phyloP scores from a whole-genome alignment of 179 eudicot genomes.

The Beta corolliflora region DNA sequence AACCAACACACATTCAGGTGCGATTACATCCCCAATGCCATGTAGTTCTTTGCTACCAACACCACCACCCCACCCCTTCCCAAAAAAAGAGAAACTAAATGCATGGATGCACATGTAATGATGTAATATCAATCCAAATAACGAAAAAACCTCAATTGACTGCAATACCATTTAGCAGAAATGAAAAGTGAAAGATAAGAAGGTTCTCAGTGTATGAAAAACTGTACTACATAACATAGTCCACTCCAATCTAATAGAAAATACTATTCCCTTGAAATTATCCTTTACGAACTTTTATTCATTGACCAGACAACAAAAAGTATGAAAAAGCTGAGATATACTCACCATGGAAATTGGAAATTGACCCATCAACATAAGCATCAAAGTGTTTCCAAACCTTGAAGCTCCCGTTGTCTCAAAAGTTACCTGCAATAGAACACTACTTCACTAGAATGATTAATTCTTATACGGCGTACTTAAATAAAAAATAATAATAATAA shows the following conservation, averaged over 20 bases:
- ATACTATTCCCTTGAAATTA: background rate
- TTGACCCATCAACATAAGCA: conserved; percentile 45
- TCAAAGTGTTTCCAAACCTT: conserved; percentile 85
- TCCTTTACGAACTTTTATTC: background rate
- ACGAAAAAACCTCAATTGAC: no score
- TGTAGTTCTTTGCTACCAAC: no score
- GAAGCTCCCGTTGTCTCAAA: conserved; percentile 70
- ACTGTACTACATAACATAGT: background rate
- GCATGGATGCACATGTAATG: no score
- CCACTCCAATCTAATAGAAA: background rate
- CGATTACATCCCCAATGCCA: no score
- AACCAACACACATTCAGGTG: no score
- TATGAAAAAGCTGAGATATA: conserved; percentile 17
- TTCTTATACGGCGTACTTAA: background rate
- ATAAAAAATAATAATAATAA: no score
- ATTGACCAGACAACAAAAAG: background rate
- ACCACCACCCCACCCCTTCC: no score
- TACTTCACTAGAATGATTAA: background rate
- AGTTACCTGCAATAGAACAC: conserved; percentile 45
- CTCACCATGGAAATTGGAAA: conserved; percentile 43
- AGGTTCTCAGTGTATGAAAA: no score
- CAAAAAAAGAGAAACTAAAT: no score
- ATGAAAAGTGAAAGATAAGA: no score
- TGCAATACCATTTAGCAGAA: no score
- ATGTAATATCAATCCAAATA: no score